These are phyloP conservation scores for Gossypium herbaceum DNA, from an alignment of 345 rosid species.

Conservation along the genomic window DNA sequence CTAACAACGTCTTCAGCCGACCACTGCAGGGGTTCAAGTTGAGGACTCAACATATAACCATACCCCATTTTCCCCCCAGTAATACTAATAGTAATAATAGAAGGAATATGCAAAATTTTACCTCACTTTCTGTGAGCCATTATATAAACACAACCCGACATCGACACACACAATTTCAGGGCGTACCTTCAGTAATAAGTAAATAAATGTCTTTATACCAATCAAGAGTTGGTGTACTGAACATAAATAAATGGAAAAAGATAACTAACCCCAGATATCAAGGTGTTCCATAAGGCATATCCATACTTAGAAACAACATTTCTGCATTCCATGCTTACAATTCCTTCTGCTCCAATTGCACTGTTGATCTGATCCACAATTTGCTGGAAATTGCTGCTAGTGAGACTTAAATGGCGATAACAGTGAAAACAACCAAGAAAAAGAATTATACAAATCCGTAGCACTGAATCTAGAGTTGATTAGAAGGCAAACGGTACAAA, in stretches of 20 bases:
- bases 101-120: neutral
- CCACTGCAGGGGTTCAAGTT: slow-evolving; percentile 19
- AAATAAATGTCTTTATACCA: neutral
- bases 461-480: neutral
- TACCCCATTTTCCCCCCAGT: neutral
- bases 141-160: slow-evolving; percentile 38
- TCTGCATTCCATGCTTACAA: slow-evolving; percentile 46
- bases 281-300: slow-evolving; percentile 39
- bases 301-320: slow-evolving; percentile 34
- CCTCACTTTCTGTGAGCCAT: slow-evolving; percentile 24
- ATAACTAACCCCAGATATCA: slow-evolving; percentile 46
- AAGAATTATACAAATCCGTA: neutral
- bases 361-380: slow-evolving; percentile 48
- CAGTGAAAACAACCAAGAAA: neutral
- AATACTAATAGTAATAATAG: neutral
- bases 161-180: slow-evolving; percentile 53
- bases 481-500: slow-evolving; percentile 1
- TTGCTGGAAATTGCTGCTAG: slow-evolving; percentile 29
- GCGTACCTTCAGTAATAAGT: slow-evolving; percentile 27
- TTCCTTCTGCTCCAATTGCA: slow-evolving; percentile 50
- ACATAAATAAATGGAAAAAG: slow-evolving; percentile 1
- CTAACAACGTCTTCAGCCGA: slow-evolving; percentile 27
- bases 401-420: neutral
- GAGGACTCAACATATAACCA: slow-evolving; percentile 1
- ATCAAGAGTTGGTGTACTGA: neutral